Evolutionary conservation across 2,329 filamentous ascomycete genomes (phyloP).

Genomic region (Arthrobotrys iridis): DNA sequence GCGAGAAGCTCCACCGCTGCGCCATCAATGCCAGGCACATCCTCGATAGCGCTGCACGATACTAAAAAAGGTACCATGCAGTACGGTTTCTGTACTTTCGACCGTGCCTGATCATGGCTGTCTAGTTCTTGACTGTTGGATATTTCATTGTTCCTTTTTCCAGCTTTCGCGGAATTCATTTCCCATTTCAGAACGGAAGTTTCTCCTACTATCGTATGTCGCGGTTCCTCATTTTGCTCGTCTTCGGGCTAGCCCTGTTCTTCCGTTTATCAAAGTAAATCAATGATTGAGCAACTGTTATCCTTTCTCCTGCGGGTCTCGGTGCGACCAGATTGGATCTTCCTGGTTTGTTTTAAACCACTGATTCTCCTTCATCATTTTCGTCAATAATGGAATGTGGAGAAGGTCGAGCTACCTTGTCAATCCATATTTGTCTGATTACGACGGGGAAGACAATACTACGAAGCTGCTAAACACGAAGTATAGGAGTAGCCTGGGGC

Average conservation of each 20-base stretch:
- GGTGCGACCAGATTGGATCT: slow-evolving; percentile 30
- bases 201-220: slow-evolving; percentile 14
- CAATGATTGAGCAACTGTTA: slow-evolving; percentile 14
- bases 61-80: slow-evolving; percentile 48
- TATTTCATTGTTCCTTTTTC: slow-evolving; percentile 3
- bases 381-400: slow-evolving; percentile 50
- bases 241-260: background rate
- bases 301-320: slow-evolving; percentile 24
- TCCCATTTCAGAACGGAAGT: slow-evolving; percentile 14
- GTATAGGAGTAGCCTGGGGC: slow-evolving; percentile 15
- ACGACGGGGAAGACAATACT: slow-evolving; percentile 24
- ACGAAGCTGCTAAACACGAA: slow-evolving; percentile 26
- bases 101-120: slow-evolving; percentile 32
- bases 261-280: slow-evolving; percentile 30
- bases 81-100: slow-evolving; percentile 24
- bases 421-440: slow-evolving; percentile 51
- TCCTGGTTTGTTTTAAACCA: slow-evolving; percentile 2
- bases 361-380: slow-evolving; percentile 45
- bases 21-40: slow-evolving; percentile 46
- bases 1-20: slow-evolving; percentile 36
- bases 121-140: background rate
- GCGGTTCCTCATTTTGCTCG: slow-evolving; percentile 10
- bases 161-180: slow-evolving; percentile 21
- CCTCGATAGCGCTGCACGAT: slow-evolving; percentile 21
- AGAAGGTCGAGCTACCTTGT: slow-evolving; percentile 45